Evolutionary conservation across 768 basidiomycete species (phyloP), one percentile per base, ranked within the genome.

Genomic region (Russula sp.): DNA sequence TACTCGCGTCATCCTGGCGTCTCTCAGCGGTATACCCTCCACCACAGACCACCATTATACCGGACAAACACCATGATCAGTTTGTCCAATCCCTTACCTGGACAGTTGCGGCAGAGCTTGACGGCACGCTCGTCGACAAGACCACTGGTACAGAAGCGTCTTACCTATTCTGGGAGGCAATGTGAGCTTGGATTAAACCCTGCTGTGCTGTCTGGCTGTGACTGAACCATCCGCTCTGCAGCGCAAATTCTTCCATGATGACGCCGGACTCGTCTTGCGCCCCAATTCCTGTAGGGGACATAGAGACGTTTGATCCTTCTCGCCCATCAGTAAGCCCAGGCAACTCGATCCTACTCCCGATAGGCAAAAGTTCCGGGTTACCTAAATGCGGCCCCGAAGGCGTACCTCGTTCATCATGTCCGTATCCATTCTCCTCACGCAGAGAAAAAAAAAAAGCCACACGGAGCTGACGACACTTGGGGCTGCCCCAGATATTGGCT

Each of bases 361-460:
- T 72, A 16, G 16, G 56, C 31, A 52, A 73, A 10, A 27, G 63
- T 78, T 6, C 71, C 77, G 6, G 62, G 60, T 1, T 79, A 80
- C 64, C 72, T 80, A 44, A 74, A 80, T 62, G 68, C 67, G 77
- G 18, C 37, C 22, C 62, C 64, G 32, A 64, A 64, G 10, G 66
- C 72, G 78, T 50, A 78, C 76, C 20, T 77, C 77, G 7, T 81
- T 82, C 69, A 77, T 82, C 65, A 80, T 78, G 75, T 79, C 61
- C 27, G 74, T 32, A 14, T 14, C 45, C 2, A 9, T 18, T 6
- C 1, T 57, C 37, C 18, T 32, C 76, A 75, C 11, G 5, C 11
- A 7, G 11, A 16, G 22, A 7, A n/a, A 8, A 27, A 47, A 4
- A 4, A 6, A 27, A 27, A 27, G 22, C 22, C 22, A 27, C 22